Evolutionary conservation across 108 stramenopile genomes (phyloP).

Genomic region (Hondaea fermentalgiana): DNA sequence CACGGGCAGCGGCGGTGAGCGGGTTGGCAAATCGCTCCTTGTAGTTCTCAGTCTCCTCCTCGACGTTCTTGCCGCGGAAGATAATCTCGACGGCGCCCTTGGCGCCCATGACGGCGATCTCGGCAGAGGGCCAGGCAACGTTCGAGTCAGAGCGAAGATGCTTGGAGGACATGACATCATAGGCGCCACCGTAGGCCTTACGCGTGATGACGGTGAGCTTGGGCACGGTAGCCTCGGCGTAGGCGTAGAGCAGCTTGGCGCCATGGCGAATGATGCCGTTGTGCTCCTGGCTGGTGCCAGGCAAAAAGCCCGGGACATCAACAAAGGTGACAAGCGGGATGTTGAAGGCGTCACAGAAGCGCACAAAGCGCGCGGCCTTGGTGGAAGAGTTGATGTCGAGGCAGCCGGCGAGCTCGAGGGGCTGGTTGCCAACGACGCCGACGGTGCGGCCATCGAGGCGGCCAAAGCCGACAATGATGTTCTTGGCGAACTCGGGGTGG

Average conservation of each 20-base stretch:
- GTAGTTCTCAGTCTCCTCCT: slow-evolving; percentile 81
- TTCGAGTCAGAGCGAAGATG: slow-evolving; percentile 93
- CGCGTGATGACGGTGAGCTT: slow-evolving; percentile 96
- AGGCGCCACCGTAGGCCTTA: slow-evolving; percentile 98
- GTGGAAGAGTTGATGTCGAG: slow-evolving; percentile 87
- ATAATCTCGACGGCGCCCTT: slow-evolving; percentile 98
- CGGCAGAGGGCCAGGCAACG: slow-evolving; percentile 94
- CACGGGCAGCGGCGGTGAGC: slow-evolving; percentile 47
- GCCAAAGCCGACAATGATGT: slow-evolving; percentile 91
- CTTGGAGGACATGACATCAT: slow-evolving; percentile 97
- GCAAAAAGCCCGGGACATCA: slow-evolving; percentile 99
- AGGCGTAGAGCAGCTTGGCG: slow-evolving; percentile 95
- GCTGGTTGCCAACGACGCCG: slow-evolving; percentile 95
- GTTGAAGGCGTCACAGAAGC: slow-evolving; percentile 95
- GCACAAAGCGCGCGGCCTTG: slow-evolving; percentile 94
- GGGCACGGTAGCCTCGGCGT: slow-evolving; percentile 92
- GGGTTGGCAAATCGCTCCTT: slow-evolving; percentile 82
- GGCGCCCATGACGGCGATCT: slow-evolving; percentile 98
- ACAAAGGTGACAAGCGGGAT: slow-evolving; percentile 97
- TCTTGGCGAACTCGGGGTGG: slow-evolving; percentile 84
- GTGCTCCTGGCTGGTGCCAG: slow-evolving; percentile 70
- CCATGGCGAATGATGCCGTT: slow-evolving; percentile 89
- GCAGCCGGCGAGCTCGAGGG: slow-evolving; percentile 87
- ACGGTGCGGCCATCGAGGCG: slow-evolving; percentile 88
- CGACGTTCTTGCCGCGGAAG: slow-evolving; percentile 90